These are phyloP conservation scores for Fusarium sp. DNA, from an alignment of 2,329 filamentous ascomycete genomes.

Conservation along the genomic window DNA sequence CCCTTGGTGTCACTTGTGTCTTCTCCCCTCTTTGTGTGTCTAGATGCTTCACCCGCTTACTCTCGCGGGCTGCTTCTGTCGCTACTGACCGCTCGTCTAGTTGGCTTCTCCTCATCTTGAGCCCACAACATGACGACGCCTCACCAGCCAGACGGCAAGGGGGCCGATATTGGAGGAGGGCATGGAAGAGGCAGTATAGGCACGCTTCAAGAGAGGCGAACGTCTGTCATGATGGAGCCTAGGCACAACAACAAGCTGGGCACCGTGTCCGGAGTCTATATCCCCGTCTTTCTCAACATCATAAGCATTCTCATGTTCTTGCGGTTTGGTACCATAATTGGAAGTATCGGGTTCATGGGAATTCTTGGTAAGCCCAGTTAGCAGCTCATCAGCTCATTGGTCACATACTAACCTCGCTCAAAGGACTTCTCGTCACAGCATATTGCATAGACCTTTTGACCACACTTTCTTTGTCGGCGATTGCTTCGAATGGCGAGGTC, in stretches of 20 bases:
- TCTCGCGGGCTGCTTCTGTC: conserved; percentile 20
- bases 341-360: conserved; percentile 81
- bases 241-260: conserved; percentile 73
- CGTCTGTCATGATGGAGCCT: conserved; percentile 47
- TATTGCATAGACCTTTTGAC: conserved; percentile 88
- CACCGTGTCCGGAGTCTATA: conserved; percentile 82
- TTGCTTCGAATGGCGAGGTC: conserved; percentile 90
- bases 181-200: conserved; percentile 9
- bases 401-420: not conserved
- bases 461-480: conserved; percentile 86
- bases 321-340: conserved; percentile 86
- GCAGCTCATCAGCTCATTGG: not conserved
- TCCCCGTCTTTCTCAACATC: conserved; percentile 90
- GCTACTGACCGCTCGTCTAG: conserved; percentile 32
- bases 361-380: conserved; percentile 73
- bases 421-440: conserved; percentile 78
- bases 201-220: conserved; percentile 19
- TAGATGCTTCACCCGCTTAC: conserved; percentile 12
- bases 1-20: not conserved
- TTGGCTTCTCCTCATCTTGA: conserved; percentile 3
- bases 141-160: conserved; percentile 30
- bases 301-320: conserved; percentile 94
- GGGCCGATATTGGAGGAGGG: conserved; percentile 19
- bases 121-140: conserved; percentile 36
- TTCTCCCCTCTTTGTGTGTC: not conserved